Evolutionary conservation across 1,139 yeast species (phyloP).

Genomic region (Debaryomyces subglobosus): DNA sequence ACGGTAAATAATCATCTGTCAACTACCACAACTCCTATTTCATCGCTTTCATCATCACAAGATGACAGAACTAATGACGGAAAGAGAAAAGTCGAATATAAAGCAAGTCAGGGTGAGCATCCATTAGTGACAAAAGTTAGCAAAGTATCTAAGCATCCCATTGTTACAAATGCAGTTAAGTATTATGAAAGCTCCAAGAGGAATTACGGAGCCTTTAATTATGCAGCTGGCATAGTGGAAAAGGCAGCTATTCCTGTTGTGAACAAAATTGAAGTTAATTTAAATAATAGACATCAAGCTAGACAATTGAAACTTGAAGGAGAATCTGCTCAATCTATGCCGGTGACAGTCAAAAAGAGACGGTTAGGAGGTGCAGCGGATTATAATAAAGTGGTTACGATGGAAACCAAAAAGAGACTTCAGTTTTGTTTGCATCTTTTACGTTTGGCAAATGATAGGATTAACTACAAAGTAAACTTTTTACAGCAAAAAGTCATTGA

Average conservation of each 20-base stretch:
- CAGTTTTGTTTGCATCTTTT: conserved; percentile 75
- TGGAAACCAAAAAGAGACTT: conserved; percentile 70
- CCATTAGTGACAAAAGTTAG: conserved; percentile 50
- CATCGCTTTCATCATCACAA: not conserved
- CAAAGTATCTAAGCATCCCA: conserved; percentile 48
- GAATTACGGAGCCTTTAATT: conserved; percentile 60
- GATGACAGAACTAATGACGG: not conserved
- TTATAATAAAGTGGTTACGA: conserved; percentile 37
- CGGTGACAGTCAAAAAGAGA: conserved; percentile 23
- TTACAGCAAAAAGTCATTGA: conserved; percentile 51
- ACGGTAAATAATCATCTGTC: not conserved
- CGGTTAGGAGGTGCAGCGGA: conserved; percentile 13
- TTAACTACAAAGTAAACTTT: conserved; percentile 62
- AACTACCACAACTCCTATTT: not conserved
- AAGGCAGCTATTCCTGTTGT: conserved; percentile 64
- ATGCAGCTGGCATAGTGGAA: conserved; percentile 70
- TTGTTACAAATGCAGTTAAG: conserved; percentile 59
- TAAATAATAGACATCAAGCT: conserved; percentile 43
- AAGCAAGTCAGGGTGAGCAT: conserved; percentile 24
- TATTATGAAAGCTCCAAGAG: conserved; percentile 60
- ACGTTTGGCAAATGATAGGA: conserved; percentile 74
- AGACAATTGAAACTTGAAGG: conserved; percentile 19
- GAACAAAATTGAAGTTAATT: conserved; percentile 49
- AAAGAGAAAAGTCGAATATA: not conserved
- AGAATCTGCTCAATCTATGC: conserved; percentile 7